Base-by-base conservation (phyloP, 352 stramenopile genomes). In the Globisporangium spiculum region DNA sequence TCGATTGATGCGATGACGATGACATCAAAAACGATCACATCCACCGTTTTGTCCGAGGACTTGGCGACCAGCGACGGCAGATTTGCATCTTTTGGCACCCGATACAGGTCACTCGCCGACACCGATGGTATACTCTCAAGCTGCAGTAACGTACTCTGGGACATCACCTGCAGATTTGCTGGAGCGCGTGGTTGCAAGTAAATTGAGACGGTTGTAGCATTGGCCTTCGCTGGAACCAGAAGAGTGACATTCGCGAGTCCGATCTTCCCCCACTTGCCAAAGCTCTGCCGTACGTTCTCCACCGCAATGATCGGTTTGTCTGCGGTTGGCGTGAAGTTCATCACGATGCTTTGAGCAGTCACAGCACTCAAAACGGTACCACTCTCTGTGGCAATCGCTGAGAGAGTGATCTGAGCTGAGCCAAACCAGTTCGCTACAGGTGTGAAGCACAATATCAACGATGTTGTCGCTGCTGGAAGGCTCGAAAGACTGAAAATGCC, bases 301-400 rank as follows among this genome's bases (percentile, higher is more conserved):
- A 81, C 74, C 14, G 64, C 53, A 20, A 90, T 20, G 4, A 74
- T 24, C 0, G 81, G 77, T 9, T 59, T 66, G 32, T 88, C 81
- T 5, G 79, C 78, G 1, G 81, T 72, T 3, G 81, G 77, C 10
- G 79, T 26, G 20, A 85, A 72, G 14, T 54, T 79, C n/a, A 88
- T 36, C 6, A 27, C 16, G 0, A 80, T 71, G 1, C 7, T 71
- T 3, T 56, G 48, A 0, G 59, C 72, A 2, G 66, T 78, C n/a
- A 62, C 60, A 1, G 68, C 66, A 16, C 67, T 63, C 8, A 72
- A 60, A 0, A 70, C 68, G 14, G 67, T 80, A 20, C 65, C 71
- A 0, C 20, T 61, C 38, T 90, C 81, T 3, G 63, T 80, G 14
- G 79, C 71, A 8, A 83, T 74, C 9, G 75, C 77, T 4, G 60